Evolutionary conservation across 345 rosid genomes (phyloP).

Genomic region (Brassica incana): DNA sequence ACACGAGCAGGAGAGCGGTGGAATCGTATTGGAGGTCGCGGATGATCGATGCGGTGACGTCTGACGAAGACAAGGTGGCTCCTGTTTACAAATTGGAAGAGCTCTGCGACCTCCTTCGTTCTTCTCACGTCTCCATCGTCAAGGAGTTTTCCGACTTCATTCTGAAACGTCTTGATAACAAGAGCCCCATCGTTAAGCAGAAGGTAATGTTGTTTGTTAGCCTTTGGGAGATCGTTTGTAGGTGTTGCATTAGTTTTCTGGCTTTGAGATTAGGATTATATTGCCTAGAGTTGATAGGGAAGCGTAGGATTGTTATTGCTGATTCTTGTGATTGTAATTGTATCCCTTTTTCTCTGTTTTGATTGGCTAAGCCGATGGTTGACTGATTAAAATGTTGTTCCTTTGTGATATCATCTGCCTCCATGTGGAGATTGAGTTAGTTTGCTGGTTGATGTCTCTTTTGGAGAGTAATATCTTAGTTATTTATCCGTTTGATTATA

Average conservation of each 20-base stretch:
- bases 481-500: not conserved
- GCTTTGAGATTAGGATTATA: constrained; percentile 2
- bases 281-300: not conserved
- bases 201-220: constrained; percentile 52
- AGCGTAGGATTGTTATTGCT: not conserved
- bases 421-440: constrained; percentile 14
- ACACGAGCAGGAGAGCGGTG: constrained; percentile 98
- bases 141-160: constrained; percentile 87
- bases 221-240: constrained; percentile 21
- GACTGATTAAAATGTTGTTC: constrained; percentile 5
- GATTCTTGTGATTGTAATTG: not conserved
- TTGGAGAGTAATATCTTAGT: not conserved
- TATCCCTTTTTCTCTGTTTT: not conserved
- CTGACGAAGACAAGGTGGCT: constrained; percentile 89
- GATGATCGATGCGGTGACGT: constrained; percentile 86
- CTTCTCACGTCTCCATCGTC: constrained; percentile 78
- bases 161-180: constrained; percentile 85
- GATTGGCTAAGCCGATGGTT: not conserved
- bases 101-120: constrained; percentile 83
- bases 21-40: constrained; percentile 98
- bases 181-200: constrained; percentile 89
- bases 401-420: constrained; percentile 25
- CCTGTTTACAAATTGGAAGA: constrained; percentile 97
- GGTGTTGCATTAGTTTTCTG: constrained; percentile 1
- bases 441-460: constrained; percentile 13